Evolutionary conservation across 163 green algal species (phyloP).

Genomic region (Scenedesmus sp.): DNA sequence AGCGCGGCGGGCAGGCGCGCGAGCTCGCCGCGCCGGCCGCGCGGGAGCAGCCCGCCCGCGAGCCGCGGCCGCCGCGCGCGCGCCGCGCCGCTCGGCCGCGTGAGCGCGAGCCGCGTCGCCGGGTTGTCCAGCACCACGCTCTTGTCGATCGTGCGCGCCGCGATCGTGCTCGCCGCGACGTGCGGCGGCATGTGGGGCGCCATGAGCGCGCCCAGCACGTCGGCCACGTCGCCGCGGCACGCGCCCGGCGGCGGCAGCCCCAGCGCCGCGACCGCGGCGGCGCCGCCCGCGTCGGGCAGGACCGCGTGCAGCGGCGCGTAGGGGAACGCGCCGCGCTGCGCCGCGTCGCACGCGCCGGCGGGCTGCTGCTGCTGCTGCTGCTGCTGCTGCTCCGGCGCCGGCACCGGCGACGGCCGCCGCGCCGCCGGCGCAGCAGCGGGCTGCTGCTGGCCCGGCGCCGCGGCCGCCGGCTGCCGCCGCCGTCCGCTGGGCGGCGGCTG

Average conservation of each 20-base stretch:
- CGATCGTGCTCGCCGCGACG: slow-evolving; percentile 1
- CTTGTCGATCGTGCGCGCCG: slow-evolving; percentile 10
- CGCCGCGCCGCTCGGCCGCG: not conserved
- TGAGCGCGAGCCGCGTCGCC: slow-evolving; percentile 10
- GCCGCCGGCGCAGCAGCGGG: not conserved
- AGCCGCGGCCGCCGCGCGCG: slow-evolving; percentile 17
- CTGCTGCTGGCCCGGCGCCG: not conserved
- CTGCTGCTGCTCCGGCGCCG: not conserved
- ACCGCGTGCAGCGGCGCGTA: not conserved
- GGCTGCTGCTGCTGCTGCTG: not conserved
- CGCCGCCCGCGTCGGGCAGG: too few species aligned
- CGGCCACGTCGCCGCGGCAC: slow-evolving; percentile 3
- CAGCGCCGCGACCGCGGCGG: not conserved
- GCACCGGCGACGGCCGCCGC: not conserved
- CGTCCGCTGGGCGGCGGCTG: not conserved
- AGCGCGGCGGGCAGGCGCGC: slow-evolving; percentile 1
- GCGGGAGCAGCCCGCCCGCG: slow-evolving; percentile 11
- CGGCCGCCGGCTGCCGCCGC: not conserved
- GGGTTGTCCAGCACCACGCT: slow-evolving; percentile 34
- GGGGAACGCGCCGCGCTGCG: too few species aligned
- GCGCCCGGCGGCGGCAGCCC: not conserved
- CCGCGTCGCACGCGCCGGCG: too few species aligned
- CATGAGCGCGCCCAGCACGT: slow-evolving; percentile 22
- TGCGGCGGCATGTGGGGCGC: slow-evolving; percentile 8
- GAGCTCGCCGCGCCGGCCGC: not conserved